A percentile compares a stretch with the other conserved stretches of the same genome.
Conservation (phyloP, 495 filamentous ascomycete species). For the Penicillium herquei region DNA sequence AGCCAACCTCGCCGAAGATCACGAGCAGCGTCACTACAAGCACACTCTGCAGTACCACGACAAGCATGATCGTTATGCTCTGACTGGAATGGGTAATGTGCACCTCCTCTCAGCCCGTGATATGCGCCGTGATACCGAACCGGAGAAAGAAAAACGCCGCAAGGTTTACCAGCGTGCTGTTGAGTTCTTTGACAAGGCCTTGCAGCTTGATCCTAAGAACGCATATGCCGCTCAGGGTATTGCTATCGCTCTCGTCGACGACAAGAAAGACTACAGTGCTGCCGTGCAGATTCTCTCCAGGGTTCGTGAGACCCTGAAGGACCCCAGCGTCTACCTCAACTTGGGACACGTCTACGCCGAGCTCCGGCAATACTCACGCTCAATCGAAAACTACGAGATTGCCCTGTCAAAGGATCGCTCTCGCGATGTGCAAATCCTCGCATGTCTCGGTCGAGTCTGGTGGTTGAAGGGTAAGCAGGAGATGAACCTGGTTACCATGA, state of each 20-base stretch:
- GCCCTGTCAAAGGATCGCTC: constrained; percentile 78
- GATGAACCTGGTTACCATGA: constrained; percentile 73
- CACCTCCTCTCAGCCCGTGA: constrained; percentile 83
- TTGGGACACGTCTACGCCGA: constrained; percentile 90
- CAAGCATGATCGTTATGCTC: constrained; percentile 93
- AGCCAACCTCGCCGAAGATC: constrained; percentile 80
- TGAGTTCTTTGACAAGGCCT: constrained; percentile 96
- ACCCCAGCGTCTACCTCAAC: constrained; percentile 83
- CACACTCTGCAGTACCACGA: constrained; percentile 90
- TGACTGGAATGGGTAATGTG: constrained; percentile 95
- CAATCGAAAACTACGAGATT: constrained; percentile 90
- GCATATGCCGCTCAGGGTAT: constrained; percentile 96
- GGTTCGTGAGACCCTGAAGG: constrained; percentile 82
- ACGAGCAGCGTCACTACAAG: constrained; percentile 90
- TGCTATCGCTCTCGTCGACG: constrained; percentile 89
- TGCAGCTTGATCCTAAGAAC: constrained; percentile 88
- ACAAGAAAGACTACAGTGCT: constrained; percentile 77
- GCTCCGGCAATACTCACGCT: constrained; percentile 79
- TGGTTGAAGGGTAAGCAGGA: constrained; percentile 81
- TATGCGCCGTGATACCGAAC: constrained; percentile 86
- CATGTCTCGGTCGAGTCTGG: constrained; percentile 94
- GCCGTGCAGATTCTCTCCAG: constrained; percentile 86
- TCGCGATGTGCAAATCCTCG: constrained; percentile 77
- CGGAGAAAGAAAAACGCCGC: constrained; percentile 84
- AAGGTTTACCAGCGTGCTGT: constrained; percentile 86